Conservation (phyloP, 768 basidiomycete genomes). For the Rubroboletus pulcherrimus region DNA sequence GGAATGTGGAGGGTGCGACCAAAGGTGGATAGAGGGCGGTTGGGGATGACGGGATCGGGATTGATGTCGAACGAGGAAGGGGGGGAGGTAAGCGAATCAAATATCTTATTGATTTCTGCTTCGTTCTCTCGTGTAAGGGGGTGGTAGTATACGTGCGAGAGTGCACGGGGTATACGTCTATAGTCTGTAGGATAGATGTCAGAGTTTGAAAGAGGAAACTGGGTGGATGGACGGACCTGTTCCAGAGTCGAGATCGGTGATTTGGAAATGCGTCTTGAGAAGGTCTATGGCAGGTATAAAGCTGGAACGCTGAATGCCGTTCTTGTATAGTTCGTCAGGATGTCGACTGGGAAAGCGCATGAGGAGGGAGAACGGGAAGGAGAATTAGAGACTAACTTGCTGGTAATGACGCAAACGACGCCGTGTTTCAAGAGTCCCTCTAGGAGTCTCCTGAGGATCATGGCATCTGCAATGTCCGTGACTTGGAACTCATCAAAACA, state of each 20-base stretch:
- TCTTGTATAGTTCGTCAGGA: constrained; percentile 96
- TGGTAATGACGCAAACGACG: constrained; percentile 93
- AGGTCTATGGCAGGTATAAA: constrained; percentile 95
- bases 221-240: constrained; percentile 54
- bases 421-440: constrained; percentile 85
- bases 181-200: constrained; percentile 60
- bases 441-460: constrained; percentile 90
- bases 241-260: constrained; percentile 93
- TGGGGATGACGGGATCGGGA: constrained; percentile 48
- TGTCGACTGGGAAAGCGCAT: constrained; percentile 63
- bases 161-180: constrained; percentile 84
- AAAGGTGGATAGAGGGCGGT: constrained; percentile 80
- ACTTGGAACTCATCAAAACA: constrained; percentile 99
- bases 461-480: constrained; percentile 96
- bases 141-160: constrained; percentile 92
- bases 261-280: constrained; percentile 79
- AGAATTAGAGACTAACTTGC: constrained; percentile 63
- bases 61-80: constrained; percentile 35
- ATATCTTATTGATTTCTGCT: constrained; percentile 80
- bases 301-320: constrained; percentile 93
- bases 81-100: constrained; percentile 58
- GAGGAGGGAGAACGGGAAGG: neutral
- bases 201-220: neutral
- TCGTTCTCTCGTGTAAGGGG: constrained; percentile 66
- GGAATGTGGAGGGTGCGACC: constrained; percentile 80